phyloP scores from a whole-genome alignment of 2,329 filamentous ascomycete genomes.

The Pezicula neosporulosa region DNA sequence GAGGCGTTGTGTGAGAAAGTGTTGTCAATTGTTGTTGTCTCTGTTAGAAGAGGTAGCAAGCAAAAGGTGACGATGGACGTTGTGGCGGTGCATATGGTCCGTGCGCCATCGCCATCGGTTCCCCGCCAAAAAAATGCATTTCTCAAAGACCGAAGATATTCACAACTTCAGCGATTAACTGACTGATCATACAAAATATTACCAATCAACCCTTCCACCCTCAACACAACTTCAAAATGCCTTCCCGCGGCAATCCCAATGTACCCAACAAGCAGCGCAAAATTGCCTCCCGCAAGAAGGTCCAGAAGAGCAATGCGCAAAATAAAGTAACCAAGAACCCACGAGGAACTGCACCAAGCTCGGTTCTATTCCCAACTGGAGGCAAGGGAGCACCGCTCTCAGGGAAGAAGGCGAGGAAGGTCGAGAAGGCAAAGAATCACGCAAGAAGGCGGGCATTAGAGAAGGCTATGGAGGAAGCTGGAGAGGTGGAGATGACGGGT shows the following conservation, averaged over 20 bases:
- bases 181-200: not conserved
- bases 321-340: constrained; percentile 27
- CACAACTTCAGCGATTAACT: not conserved
- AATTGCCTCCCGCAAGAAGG: constrained; percentile 24
- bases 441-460: constrained; percentile 27
- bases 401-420: constrained; percentile 29
- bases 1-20: not conserved
- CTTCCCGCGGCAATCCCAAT: constrained; percentile 30
- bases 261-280: constrained; percentile 29
- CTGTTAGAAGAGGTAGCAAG: not conserved
- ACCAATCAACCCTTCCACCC: not conserved
- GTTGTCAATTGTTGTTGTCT: not conserved
- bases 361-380: constrained; percentile 26
- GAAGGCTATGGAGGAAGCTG: constrained; percentile 25
- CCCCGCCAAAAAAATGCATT: constrained; percentile 1
- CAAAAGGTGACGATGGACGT: not conserved
- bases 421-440: constrained; percentile 27
- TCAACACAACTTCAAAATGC: constrained; percentile 18
- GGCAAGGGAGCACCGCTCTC: constrained; percentile 27
- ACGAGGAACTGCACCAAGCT: constrained; percentile 24
- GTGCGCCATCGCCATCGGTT: not conserved
- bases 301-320: constrained; percentile 25
- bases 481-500: constrained; percentile 31
- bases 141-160: constrained; percentile 5
- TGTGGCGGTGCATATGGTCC: constrained; percentile 7